Base-by-base conservation (phyloP, 768 basidiomycete genomes). In the Auriculariales sp. region DNA sequence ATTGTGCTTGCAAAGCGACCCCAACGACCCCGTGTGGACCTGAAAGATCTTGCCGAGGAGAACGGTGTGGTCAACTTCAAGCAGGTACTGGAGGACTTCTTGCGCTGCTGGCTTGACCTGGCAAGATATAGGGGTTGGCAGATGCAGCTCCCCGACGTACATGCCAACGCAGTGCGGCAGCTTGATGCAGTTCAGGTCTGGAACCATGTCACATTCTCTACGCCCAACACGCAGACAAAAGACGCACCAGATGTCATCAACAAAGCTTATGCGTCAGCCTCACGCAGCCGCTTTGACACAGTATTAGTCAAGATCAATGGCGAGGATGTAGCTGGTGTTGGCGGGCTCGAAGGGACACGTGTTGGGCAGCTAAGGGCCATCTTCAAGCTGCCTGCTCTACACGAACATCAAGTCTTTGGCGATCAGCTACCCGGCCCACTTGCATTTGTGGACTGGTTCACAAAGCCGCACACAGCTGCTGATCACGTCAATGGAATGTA, bases 391-490 rank as follows among this genome's bases (percentile, higher is more conserved):
- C 52, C 57, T n/a, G 22, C 4, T 3, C 28, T 50, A 25, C 46
- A 53, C 22, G 56, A 44, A 14, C 19, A 10, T 19, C 22, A 19
- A 7, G 15, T 44, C 12, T 44, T 44, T 25, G 19, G 19, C 7
- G 22, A 50, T 3, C 7, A 45, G 9, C 46, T 44, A 19, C 19
- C 52, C 3, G 52, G 47, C n/a, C 52, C 52, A 0, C 53, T 62
- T 14, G 57, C 60, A 1, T 63, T 62, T 36, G 30, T 63, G 19
- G 53, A 63, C 19, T 61, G 58, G 56, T 62, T 56, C 48, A 60
- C 49, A 0, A 47, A 53, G 1, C 46, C 61, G 35, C 25, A 17
- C 3, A 29, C 39, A 11, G 30, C 27, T 3, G 17, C 19, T 19
- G 11, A 19, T 14, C 22, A 19, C n/a, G 19, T 44, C 39, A 44